These are phyloP conservation scores for Nakazawaea anatomiae DNA, from an alignment of 805 yeast genomes.

Conservation along the genomic window DNA sequence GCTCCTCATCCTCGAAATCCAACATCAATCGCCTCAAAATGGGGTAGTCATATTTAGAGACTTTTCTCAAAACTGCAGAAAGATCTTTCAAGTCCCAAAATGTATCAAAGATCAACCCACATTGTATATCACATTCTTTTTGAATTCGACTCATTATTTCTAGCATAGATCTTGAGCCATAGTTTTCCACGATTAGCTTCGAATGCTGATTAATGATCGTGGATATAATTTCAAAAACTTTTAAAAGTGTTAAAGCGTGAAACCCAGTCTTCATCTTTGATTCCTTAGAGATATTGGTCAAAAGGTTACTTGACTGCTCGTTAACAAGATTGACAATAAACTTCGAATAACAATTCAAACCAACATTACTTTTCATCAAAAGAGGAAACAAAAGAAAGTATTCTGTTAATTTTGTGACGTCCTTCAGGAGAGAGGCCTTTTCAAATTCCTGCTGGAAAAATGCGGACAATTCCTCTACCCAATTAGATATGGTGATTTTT, in stretches of 20 bases:
- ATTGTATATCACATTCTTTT: slow-evolving; percentile 87
- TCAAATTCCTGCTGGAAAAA: slow-evolving; percentile 60
- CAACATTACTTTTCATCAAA: slow-evolving; percentile 64
- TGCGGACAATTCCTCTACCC: slow-evolving; percentile 53
- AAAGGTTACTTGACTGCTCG: slow-evolving; percentile 65
- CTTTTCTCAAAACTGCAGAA: slow-evolving; percentile 47
- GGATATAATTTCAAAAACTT: slow-evolving; percentile 78
- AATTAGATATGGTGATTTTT: slow-evolving; percentile 41
- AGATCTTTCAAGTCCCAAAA: slow-evolving; percentile 70
- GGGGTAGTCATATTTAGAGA: slow-evolving; percentile 50
- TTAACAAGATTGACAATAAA: slow-evolving; percentile 84
- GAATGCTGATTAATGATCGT: slow-evolving; percentile 83
- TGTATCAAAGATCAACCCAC: slow-evolving; percentile 82
- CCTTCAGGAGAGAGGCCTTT: slow-evolving; percentile 58
- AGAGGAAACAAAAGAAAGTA: slow-evolving; percentile 86
- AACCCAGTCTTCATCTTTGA: slow-evolving; percentile 37
- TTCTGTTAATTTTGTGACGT: slow-evolving; percentile 66
- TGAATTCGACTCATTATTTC: slow-evolving; percentile 71
- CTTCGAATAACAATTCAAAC: slow-evolving; percentile 74
- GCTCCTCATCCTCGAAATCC: slow-evolving; percentile 24
- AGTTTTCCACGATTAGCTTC: slow-evolving; percentile 65
- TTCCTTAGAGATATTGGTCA: slow-evolving; percentile 37
- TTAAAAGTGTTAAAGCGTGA: slow-evolving; percentile 55
- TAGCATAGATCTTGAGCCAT: slow-evolving; percentile 59
- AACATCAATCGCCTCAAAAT: slow-evolving; percentile 28